Conservation (phyloP, 202 grass and related monocot genomes). For the Setaria italica region DNA sequence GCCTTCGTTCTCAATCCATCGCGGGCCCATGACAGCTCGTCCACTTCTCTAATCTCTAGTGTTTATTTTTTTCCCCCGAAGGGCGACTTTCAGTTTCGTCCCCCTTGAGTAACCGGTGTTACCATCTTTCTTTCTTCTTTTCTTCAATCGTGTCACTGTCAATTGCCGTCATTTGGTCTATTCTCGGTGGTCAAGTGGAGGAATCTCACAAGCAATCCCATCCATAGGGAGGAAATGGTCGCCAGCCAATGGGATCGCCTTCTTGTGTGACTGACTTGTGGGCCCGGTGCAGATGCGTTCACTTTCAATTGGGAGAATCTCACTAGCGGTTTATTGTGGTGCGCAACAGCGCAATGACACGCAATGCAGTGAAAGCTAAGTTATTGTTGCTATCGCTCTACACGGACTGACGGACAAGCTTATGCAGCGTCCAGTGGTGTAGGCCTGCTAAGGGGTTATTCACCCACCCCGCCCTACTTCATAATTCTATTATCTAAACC, state of each 20-base stretch:
- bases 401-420: not conserved
- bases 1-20: conserved; percentile 2
- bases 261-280: not conserved
- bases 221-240: not conserved
- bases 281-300: not conserved
- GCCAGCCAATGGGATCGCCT: not conserved
- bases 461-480: no score
- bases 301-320: not conserved
- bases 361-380: conserved; percentile 2
- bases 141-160: conserved; percentile 9
- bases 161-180: not conserved
- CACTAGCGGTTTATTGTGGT: not conserved
- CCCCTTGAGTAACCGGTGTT: not conserved
- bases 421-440: not conserved
- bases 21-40: conserved; percentile 40
- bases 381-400: not conserved
- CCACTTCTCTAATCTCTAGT: not conserved
- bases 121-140: not conserved
- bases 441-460: no score
- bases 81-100: not conserved
- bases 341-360: not conserved
- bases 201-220: conserved; percentile 43
- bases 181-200: conserved; percentile 20
- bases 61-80: not conserved
- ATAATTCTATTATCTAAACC: no score